Conservation (phyloP, 768 basidiomycete species). For the Boletellus emodensis region DNA sequence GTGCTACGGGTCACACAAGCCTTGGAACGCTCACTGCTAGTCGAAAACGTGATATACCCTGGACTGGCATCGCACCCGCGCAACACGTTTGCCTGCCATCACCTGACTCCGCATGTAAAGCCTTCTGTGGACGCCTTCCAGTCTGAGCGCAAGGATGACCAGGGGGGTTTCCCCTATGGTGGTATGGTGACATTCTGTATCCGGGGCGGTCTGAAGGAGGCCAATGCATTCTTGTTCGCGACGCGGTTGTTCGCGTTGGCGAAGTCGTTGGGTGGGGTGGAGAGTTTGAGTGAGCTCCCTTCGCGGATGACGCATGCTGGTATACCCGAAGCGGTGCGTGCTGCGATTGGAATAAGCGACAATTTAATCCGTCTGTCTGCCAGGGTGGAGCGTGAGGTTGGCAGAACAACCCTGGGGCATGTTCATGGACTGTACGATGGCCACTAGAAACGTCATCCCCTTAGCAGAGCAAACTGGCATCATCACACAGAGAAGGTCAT, state of each 20-base stretch:
- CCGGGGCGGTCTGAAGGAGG: conserved; percentile 46
- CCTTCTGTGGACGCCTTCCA: conserved; percentile 50
- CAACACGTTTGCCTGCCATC: conserved; percentile 57
- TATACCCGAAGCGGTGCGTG: conserved; percentile 65
- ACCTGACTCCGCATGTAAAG: conserved; percentile 65
- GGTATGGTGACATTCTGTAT: conserved; percentile 84
- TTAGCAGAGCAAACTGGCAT: too few relatives aligned
- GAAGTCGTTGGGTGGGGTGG: conserved; percentile 88
- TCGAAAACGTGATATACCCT: conserved; percentile 85
- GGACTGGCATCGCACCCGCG: conserved; percentile 68
- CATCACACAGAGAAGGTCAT: neutral
- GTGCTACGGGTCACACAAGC: conserved; percentile 71
- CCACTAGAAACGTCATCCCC: too few relatives aligned
- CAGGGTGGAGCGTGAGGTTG: conserved; percentile 88
- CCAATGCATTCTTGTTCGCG: conserved; percentile 63
- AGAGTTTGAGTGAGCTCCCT: conserved; percentile 85
- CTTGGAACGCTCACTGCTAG: conserved; percentile 50
- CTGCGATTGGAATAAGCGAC: conserved; percentile 71
- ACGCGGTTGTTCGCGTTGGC: conserved; percentile 75
- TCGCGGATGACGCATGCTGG: conserved; percentile 85
- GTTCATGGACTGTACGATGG: too few relatives aligned
- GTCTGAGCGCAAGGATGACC: conserved; percentile 20
- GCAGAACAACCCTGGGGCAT: too few relatives aligned
- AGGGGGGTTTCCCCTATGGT: conserved; percentile 76
- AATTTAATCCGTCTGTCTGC: conserved; percentile 77